Percentiles rank a stretch among this genome's conserved stretches.
phyloP scores from a whole-genome alignment of 305 asterid genomes.

The Galium porrigens region DNA sequence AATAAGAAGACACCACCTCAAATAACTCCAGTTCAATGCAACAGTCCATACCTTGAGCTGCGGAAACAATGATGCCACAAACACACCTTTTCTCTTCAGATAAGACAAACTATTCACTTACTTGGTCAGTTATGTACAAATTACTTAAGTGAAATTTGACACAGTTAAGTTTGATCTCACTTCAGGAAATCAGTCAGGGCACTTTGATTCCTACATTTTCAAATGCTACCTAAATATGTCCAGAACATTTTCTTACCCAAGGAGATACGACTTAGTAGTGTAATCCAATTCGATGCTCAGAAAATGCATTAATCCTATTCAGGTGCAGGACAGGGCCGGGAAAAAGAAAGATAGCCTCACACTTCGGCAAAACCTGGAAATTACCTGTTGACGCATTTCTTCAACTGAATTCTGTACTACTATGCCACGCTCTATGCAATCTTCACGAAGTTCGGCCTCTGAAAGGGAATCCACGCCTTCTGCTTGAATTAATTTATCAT shows the following conservation, averaged over 20 bases:
- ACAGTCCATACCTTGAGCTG: not conserved
- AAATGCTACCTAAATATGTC: not conserved
- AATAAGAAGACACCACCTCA: not conserved
- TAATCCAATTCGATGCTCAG: not conserved
- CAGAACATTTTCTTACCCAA: not conserved
- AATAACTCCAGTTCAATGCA: not conserved
- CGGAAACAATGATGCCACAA: not conserved
- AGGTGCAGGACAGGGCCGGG: too few species aligned
- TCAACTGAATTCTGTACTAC: constrained; percentile 61
- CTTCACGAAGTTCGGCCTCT: constrained; percentile 86
- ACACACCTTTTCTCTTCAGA: not conserved
- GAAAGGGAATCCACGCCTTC: constrained; percentile 83
- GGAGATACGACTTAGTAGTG: not conserved
- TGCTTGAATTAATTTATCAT: constrained; percentile 68
- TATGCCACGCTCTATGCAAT: constrained; percentile 89
- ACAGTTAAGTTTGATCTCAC: not conserved
- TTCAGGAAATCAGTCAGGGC: not conserved
- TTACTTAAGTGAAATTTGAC: not conserved
- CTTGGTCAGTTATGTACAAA: not conserved
- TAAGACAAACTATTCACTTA: not conserved
- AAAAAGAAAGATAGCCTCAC: not conserved
- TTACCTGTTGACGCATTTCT: constrained; percentile 87
- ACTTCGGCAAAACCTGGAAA: not conserved
- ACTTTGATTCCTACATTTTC: not conserved
- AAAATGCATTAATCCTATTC: not conserved